These are phyloP conservation scores for Petasospora fabianii DNA, from an alignment of 1,139 yeast species.

Conservation along the genomic window DNA sequence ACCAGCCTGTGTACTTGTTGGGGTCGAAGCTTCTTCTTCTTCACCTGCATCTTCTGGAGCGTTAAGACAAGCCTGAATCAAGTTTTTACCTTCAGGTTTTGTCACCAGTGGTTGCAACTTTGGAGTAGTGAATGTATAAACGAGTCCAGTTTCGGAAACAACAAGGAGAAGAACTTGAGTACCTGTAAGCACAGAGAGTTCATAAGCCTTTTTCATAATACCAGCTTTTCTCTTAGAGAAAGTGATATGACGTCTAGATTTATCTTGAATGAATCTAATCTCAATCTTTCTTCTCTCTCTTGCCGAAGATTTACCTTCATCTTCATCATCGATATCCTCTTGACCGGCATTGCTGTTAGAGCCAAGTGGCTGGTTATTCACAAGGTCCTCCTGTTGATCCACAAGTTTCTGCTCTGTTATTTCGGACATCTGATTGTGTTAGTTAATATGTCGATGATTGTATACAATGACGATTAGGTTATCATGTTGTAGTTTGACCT, in stretches of 20 bases:
- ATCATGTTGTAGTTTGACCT: too few relatives aligned
- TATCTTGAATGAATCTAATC: slow-evolving; percentile 94
- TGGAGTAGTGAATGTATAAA: slow-evolving; percentile 98
- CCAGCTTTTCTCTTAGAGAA: slow-evolving; percentile 98
- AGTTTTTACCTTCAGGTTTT: slow-evolving; percentile 92
- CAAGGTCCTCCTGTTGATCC: slow-evolving; percentile 23
- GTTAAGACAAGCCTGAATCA: slow-evolving; percentile 94
- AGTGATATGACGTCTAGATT: slow-evolving; percentile 95
- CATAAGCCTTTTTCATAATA: slow-evolving; percentile 98
- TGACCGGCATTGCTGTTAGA: slow-evolving; percentile 10
- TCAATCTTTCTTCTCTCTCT: slow-evolving; percentile 96
- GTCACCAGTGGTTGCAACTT: slow-evolving; percentile 96
- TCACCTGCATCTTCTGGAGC: slow-evolving; percentile 82
- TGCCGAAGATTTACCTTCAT: slow-evolving; percentile 59
- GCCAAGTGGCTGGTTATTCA: slow-evolving; percentile 11
- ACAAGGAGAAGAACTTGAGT: slow-evolving; percentile 92
- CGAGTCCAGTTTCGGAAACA: slow-evolving; percentile 95
- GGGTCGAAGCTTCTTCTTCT: slow-evolving; percentile 41
- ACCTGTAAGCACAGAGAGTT: slow-evolving; percentile 90
- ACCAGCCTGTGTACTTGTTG: slow-evolving; percentile 21
- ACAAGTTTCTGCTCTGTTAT: slow-evolving; percentile 25
- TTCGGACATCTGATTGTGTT: slow-evolving; percentile 20
- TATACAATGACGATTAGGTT: too few relatives aligned
- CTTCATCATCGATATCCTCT: slow-evolving; percentile 64
- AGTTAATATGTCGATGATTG: slow-evolving; percentile 4